Percentiles rank a stretch among this genome's conserved stretches.
Evolutionary conservation across 1,284 basidiomycete species (phyloP).

Genomic region (Pseudomicrostroma phylloplanum): DNA sequence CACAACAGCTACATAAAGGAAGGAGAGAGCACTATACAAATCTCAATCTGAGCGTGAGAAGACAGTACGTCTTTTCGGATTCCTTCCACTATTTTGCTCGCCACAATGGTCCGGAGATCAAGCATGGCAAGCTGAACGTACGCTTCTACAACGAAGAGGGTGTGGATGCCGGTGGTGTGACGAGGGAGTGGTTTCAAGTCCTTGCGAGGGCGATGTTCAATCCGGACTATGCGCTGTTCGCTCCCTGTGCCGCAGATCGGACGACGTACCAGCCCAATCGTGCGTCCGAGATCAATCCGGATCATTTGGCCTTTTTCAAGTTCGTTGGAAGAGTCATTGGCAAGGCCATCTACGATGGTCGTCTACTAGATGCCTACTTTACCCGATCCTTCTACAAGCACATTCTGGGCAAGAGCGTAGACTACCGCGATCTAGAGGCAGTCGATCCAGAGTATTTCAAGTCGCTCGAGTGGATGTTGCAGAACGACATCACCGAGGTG

Average conservation of each 20-base stretch:
- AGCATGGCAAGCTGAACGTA: slow-evolving; percentile 93
- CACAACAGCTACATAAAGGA: slow-evolving; percentile 82
- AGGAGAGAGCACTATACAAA: slow-evolving; percentile 72
- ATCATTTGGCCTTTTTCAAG: slow-evolving; percentile 95
- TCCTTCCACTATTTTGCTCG: slow-evolving; percentile 87
- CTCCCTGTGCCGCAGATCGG: slow-evolving; percentile 76
- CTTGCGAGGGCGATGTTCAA: slow-evolving; percentile 98
- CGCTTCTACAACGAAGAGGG: slow-evolving; percentile 97
- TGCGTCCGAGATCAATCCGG: slow-evolving; percentile 73
- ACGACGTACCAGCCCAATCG: slow-evolving; percentile 95
- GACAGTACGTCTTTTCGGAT: slow-evolving; percentile 92
- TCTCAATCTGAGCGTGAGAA: slow-evolving; percentile 83
- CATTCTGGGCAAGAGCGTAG: slow-evolving; percentile 44
- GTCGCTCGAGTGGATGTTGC: slow-evolving; percentile 55
- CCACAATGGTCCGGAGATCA: slow-evolving; percentile 90
- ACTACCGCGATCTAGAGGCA: slow-evolving; percentile 46
- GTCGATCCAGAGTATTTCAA: slow-evolving; percentile 70
- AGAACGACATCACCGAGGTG: slow-evolving; percentile 59
- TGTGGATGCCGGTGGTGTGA: slow-evolving; percentile 95
- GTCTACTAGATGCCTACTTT: slow-evolving; percentile 95
- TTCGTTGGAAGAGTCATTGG: slow-evolving; percentile 97
- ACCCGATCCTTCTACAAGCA: slow-evolving; percentile 56
- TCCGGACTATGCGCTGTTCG: slow-evolving; percentile 96
- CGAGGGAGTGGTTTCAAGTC: slow-evolving; percentile 97
- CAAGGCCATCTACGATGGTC: slow-evolving; percentile 85